These are phyloP conservation scores for Leishmania gerbilli DNA, from an alignment of 208 protist species.

Conservation along the genomic window DNA sequence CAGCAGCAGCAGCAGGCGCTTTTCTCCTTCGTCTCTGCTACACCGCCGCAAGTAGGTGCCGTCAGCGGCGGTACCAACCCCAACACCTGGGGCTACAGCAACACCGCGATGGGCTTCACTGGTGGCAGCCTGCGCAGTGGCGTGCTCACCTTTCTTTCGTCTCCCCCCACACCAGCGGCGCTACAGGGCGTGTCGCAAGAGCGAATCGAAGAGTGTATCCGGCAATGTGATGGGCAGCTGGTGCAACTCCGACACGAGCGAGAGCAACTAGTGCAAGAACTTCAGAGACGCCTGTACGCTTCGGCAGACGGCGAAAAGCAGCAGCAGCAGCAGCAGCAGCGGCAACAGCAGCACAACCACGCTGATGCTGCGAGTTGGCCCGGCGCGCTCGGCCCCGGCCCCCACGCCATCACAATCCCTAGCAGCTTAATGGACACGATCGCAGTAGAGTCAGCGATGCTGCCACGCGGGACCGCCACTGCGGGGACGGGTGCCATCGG, in stretches of 20 bases:
- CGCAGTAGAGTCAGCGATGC: neutral
- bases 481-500: neutral
- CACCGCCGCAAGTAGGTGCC: neutral
- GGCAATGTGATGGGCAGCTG: constrained; percentile 25
- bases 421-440: neutral
- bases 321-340: neutral
- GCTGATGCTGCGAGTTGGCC: constrained; percentile 14
- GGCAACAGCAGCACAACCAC: neutral
- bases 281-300: constrained; percentile 15
- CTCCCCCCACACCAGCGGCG: neutral
- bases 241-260: constrained; percentile 22
- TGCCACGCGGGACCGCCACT: neutral
- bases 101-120: neutral
- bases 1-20: constrained; percentile 2
- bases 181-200: constrained; percentile 12
- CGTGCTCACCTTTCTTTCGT: neutral
- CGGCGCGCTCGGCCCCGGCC: neutral
- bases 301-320: neutral
- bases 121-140: neutral
- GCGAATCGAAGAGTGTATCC: constrained; percentile 15
- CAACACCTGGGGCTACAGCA: neutral
- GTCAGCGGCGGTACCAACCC: neutral
- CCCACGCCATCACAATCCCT: neutral
- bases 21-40: neutral
- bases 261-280: constrained; percentile 22